Evolutionary conservation across 148 eudicot genomes (phyloP).

Genomic region (Rhododendron henanense): DNA sequence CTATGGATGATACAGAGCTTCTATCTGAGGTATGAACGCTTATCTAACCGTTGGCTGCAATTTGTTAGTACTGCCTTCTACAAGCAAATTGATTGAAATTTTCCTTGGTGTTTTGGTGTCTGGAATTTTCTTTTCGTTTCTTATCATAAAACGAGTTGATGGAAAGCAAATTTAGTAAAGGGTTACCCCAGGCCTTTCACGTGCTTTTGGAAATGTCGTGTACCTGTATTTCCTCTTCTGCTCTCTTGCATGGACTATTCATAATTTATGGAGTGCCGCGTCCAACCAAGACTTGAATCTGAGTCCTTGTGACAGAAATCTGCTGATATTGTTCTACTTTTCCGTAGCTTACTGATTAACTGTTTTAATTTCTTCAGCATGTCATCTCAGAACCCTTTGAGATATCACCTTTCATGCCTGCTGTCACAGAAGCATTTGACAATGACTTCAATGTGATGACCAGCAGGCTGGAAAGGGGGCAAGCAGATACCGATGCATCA

Average conservation of each 20-base stretch:
- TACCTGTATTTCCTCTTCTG: background rate
- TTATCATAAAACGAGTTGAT: background rate
- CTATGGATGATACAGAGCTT: slow-evolving; percentile 99
- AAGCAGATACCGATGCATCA: slow-evolving; percentile 55
- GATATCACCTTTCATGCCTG: slow-evolving; percentile 84
- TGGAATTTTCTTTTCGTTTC: background rate
- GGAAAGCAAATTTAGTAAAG: background rate
- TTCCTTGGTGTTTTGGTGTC: background rate
- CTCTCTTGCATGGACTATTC: background rate
- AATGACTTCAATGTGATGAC: slow-evolving; percentile 40
- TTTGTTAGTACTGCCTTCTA: background rate
- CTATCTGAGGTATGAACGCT: slow-evolving; percentile 64
- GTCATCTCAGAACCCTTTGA: slow-evolving; percentile 89
- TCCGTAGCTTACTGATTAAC: background rate
- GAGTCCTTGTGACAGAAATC: background rate
- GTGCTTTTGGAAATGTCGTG: background rate
- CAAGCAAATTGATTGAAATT: background rate
- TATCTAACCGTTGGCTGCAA: background rate
- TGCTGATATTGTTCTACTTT: background rate
- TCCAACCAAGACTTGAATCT: background rate
- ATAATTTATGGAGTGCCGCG: background rate
- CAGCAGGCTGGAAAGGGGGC: slow-evolving; percentile 50
- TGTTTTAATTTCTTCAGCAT: slow-evolving; percentile 47
- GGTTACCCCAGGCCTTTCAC: background rate
- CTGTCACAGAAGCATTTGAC: slow-evolving; percentile 47